These are phyloP conservation scores for Silene uniflora DNA, from an alignment of 148 eudicot genomes.

Conservation along the genomic window DNA sequence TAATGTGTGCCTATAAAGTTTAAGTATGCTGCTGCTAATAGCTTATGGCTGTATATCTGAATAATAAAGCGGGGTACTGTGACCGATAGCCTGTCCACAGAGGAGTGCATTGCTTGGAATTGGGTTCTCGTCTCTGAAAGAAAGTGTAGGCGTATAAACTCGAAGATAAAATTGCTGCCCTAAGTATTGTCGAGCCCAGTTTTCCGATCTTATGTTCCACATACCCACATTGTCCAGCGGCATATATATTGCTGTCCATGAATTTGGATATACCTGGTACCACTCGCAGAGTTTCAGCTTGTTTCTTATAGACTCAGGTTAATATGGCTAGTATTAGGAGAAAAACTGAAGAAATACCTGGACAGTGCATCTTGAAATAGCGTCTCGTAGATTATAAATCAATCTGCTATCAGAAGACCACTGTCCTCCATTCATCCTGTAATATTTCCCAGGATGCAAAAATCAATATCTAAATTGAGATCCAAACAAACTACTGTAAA, in stretches of 20 bases:
- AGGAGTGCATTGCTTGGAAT: slow-evolving; percentile 57
- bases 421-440: slow-evolving; percentile 61
- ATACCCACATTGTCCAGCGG: slow-evolving; percentile 72
- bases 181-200: slow-evolving; percentile 63
- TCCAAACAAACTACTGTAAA: neutral
- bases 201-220: slow-evolving; percentile 65
- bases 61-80: slow-evolving; percentile 15
- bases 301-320: neutral
- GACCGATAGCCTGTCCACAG: slow-evolving; percentile 57
- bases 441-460: neutral
- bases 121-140: slow-evolving; percentile 61
- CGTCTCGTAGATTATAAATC: slow-evolving; percentile 51
- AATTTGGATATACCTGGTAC: slow-evolving; percentile 53
- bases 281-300: neutral
- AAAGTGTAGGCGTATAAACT: slow-evolving; percentile 46
- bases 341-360: slow-evolving; percentile 35
- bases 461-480: neutral
- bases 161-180: slow-evolving; percentile 73
- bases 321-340: neutral
- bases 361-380: slow-evolving; percentile 49
- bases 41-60: neutral
- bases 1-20: too few relatives aligned
- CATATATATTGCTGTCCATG: slow-evolving; percentile 63
- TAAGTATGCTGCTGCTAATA: neutral
- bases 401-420: slow-evolving; percentile 50